A percentile compares a stretch with the other conserved stretches of the same genome.
These are phyloP conservation scores for Ophiostoma novo-ulmi DNA, from an alignment of 2,329 filamentous ascomycete genomes.

Conservation along the genomic window DNA sequence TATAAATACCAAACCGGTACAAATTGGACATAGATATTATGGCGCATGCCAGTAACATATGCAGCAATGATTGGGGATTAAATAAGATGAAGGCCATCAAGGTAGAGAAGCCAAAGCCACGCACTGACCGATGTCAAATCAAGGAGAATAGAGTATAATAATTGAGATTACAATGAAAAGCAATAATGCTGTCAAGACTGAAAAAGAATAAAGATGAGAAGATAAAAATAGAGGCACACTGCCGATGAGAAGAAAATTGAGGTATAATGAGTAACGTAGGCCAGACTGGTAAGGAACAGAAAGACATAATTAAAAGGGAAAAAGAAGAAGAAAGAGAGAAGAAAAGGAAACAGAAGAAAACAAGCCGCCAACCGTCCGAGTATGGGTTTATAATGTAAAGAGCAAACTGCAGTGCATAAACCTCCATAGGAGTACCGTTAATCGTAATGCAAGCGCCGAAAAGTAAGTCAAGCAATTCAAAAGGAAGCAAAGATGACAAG, in stretches of 20 bases:
- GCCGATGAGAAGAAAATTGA: not conserved
- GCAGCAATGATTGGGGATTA: not conserved
- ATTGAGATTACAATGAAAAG: not conserved
- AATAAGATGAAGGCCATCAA: not conserved
- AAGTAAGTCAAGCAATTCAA: not conserved
- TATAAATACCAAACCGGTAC: not conserved
- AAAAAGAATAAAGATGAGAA: not conserved
- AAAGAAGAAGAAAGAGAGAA: not conserved
- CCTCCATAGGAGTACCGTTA: slow-evolving; percentile 12
- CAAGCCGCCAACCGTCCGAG: not conserved
- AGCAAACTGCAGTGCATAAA: not conserved
- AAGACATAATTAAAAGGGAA: not conserved
- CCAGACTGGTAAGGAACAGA: not conserved
- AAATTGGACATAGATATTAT: not conserved
- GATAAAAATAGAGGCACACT: not conserved
- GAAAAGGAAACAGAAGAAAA: not conserved
- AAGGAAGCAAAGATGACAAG: not conserved
- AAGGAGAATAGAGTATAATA: not conserved
- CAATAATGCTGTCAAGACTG: not conserved
- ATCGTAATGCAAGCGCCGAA: not conserved
- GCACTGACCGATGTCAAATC: not conserved
- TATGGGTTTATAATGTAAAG: slow-evolving; percentile 5
- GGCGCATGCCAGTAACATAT: too few species aligned
- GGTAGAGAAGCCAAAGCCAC: not conserved
- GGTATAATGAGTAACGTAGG: slow-evolving; percentile 1